Conservation (phyloP, 441 rosid species). For the Pelargonium fulgidum region DNA sequence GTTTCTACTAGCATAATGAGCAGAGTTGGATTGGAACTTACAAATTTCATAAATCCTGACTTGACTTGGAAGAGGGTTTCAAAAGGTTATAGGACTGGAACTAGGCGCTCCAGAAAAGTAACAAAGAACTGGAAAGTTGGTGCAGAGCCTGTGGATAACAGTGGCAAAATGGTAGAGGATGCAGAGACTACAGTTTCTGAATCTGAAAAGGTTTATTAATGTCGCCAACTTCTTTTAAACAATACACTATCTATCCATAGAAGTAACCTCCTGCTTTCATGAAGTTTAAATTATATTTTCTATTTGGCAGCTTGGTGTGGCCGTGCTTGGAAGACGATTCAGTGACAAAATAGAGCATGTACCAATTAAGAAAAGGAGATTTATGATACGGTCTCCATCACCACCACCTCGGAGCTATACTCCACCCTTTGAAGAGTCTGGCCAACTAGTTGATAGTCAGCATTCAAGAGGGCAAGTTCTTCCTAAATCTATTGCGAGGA, state of each 20-base stretch:
- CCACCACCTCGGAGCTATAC: slow-evolving; percentile 23
- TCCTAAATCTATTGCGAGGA: slow-evolving; percentile 15
- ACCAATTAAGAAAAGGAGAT: slow-evolving; percentile 49
- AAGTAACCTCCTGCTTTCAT: neutral
- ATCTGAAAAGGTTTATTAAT: slow-evolving; percentile 40
- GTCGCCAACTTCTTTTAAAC: slow-evolving; percentile 4
- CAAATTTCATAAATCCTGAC: slow-evolving; percentile 33
- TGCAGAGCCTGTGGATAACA: slow-evolving; percentile 24
- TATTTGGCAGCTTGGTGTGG: slow-evolving; percentile 43
- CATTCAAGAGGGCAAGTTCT: slow-evolving; percentile 15
- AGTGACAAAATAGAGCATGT: slow-evolving; percentile 38
- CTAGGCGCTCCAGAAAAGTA: slow-evolving; percentile 37
- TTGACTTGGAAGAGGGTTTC: slow-evolving; percentile 49
- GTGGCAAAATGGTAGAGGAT: slow-evolving; percentile 18
- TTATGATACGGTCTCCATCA: slow-evolving; percentile 27
- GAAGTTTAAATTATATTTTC: slow-evolving; percentile 7
- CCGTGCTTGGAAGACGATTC: slow-evolving; percentile 39
- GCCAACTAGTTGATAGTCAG: slow-evolving; percentile 16
- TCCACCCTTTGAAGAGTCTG: slow-evolving; percentile 23
- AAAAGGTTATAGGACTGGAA: slow-evolving; percentile 40
- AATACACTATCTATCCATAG: neutral
- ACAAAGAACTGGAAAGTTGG: slow-evolving; percentile 22
- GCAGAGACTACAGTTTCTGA: slow-evolving; percentile 29
- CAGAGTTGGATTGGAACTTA: slow-evolving; percentile 36
- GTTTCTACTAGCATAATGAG: slow-evolving; percentile 34